Evolutionary conservation across 257 asterid genomes (phyloP).

Genomic region (Solanum appendiculatum): DNA sequence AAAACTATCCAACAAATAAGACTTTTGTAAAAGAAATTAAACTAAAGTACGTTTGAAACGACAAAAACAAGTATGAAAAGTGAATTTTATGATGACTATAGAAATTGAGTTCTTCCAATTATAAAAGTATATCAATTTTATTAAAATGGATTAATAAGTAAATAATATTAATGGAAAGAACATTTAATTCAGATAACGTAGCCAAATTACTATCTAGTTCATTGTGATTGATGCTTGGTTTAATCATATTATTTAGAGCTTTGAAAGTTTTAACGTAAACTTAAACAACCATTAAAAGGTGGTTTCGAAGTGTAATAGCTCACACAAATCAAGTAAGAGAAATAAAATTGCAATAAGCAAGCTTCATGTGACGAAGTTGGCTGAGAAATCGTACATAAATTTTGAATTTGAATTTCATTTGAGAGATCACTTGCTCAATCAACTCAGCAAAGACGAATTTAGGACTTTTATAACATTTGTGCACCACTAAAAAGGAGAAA

Average conservation of each 20-base stretch:
- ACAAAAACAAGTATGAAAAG: neutral
- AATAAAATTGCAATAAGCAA: too few species aligned
- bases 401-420: too few species aligned
- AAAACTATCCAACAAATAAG: neutral
- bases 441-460: neutral
- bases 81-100: neutral
- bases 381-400: too few species aligned
- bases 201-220: neutral
- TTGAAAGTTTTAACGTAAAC: neutral
- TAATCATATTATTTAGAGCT: neutral
- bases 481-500: neutral
- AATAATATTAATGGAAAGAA: neutral
- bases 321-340: too few species aligned
- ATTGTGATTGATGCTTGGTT: neutral
- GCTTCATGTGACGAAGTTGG: neutral
- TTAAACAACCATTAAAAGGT: neutral
- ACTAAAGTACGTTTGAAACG: neutral
- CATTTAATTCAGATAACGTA: neutral
- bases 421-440: neutral
- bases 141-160: neutral
- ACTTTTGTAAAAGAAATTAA: neutral
- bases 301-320: too few species aligned
- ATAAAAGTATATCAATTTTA: neutral
- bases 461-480: neutral
- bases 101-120: neutral